Percentiles rank a stretch among this genome's conserved stretches.
These are phyloP conservation scores for Aspergillus bertholletiae DNA, from an alignment of 495 filamentous ascomycete genomes.

Conservation along the genomic window DNA sequence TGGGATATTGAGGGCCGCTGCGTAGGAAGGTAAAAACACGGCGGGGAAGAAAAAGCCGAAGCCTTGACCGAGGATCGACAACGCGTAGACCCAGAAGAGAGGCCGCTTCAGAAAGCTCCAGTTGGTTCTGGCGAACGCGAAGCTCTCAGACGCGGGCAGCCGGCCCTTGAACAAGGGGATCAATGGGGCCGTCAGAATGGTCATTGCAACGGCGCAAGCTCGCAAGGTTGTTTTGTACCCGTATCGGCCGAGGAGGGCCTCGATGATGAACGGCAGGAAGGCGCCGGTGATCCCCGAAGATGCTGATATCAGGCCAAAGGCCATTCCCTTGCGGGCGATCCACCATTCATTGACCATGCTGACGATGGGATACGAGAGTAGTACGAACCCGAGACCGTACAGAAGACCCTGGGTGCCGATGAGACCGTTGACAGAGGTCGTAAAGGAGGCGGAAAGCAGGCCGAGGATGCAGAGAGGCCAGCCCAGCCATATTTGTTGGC, in stretches of 20 bases:
- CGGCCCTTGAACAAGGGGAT: conserved; percentile 5
- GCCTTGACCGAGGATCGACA: background rate
- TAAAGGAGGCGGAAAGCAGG: background rate
- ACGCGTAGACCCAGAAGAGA: conserved; percentile 5
- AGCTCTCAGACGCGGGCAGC: background rate
- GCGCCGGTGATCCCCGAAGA: background rate
- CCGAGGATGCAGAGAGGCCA: conserved; percentile 4
- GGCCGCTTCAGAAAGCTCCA: background rate
- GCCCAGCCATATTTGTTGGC: too few relatives aligned
- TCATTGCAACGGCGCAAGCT: background rate
- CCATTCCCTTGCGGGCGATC: conserved; percentile 2
- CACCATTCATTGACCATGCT: conserved; percentile 9
- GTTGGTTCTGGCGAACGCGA: background rate
- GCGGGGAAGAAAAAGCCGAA: conserved; percentile 6
- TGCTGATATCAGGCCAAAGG: background rate
- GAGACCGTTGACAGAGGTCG: background rate
- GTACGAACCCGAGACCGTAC: conserved; percentile 8
- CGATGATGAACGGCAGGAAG: conserved; percentile 1
- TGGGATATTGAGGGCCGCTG: background rate
- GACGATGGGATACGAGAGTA: conserved; percentile 7
- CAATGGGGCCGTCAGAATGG: background rate
- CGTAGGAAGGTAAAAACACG: background rate
- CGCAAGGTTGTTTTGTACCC: conserved; percentile 5
- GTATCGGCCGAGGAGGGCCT: background rate
- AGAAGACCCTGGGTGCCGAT: conserved; percentile 2